phyloP scores from a whole-genome alignment of 768 basidiomycete genomes.

The Clathrus columnatus region DNA sequence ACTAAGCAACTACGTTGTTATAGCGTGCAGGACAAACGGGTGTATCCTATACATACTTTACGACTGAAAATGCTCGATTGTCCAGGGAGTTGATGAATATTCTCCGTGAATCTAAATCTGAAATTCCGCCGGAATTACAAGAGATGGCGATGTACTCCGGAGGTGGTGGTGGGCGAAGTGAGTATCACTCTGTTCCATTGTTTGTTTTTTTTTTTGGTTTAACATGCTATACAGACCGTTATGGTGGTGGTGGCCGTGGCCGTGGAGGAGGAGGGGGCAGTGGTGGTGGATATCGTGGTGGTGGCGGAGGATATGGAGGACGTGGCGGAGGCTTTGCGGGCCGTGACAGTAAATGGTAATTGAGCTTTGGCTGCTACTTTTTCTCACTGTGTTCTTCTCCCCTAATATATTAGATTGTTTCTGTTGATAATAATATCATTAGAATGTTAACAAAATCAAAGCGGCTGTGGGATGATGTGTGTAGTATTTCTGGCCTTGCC shows the following conservation, averaged over 20 bases:
- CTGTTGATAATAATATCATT: not conserved
- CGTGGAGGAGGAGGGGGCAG: conserved; percentile 7
- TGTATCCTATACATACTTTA: conserved; percentile 92
- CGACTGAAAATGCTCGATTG: conserved; percentile 89
- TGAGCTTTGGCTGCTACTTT: conserved; percentile 15
- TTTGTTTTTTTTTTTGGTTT: conserved; percentile 2
- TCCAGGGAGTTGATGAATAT: conserved; percentile 88
- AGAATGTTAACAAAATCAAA: too few species aligned
- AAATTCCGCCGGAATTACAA: conserved; percentile 80
- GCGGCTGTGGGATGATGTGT: too few species aligned
- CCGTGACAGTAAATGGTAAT: conserved; percentile 12
- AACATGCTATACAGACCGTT: conserved; percentile 42
- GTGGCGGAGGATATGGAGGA: conserved; percentile 34
- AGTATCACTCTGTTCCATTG: conserved; percentile 17
- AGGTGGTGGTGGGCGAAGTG: conserved; percentile 69
- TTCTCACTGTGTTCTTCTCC: conserved; percentile 22
- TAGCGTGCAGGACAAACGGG: conserved; percentile 90
- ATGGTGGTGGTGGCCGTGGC: conserved; percentile 27
- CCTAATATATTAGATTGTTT: not conserved
- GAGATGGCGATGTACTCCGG: conserved; percentile 88
- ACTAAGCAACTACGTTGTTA: not conserved
- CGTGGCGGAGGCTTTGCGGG: conserved; percentile 30
- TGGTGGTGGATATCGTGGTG: conserved; percentile 35
- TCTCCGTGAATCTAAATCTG: conserved; percentile 77
- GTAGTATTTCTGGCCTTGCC: not conserved